Percentiles rank a stretch among this genome's conserved stretches.
Conservation (phyloP, 1,284 basidiomycete species). For the Malassezia japonica region DNA sequence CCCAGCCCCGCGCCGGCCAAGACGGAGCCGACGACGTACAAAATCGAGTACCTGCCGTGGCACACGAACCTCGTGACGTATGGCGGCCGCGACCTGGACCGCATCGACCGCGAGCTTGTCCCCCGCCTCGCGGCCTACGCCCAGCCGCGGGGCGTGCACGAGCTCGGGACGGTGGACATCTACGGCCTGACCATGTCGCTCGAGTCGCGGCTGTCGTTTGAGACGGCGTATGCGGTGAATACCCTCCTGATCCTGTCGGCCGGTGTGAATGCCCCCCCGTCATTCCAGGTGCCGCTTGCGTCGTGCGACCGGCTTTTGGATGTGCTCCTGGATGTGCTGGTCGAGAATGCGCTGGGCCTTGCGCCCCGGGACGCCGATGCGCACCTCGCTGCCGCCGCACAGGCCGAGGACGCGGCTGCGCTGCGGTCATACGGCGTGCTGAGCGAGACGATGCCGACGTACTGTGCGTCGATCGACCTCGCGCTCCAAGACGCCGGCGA, state of each 20-base stretch:
- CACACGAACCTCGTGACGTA: slow-evolving; percentile 66
- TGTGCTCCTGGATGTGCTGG: slow-evolving; percentile 75
- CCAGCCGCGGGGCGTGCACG: slow-evolving; percentile 60
- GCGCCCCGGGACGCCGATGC: slow-evolving; percentile 49
- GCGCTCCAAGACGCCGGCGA: slow-evolving; percentile 38
- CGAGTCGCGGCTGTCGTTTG: slow-evolving; percentile 69
- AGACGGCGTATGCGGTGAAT: slow-evolving; percentile 80
- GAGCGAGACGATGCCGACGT: slow-evolving; percentile 12
- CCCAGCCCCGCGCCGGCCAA: neutral
- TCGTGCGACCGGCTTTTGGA: slow-evolving; percentile 73
- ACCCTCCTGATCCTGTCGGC: slow-evolving; percentile 76
- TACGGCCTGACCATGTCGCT: slow-evolving; percentile 80
- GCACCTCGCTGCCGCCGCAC: neutral
- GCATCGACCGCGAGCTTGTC: slow-evolving; percentile 60
- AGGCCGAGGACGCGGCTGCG: neutral
- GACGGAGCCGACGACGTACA: slow-evolving; percentile 56
- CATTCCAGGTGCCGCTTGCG: slow-evolving; percentile 59
- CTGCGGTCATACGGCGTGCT: neutral
- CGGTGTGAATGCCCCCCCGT: slow-evolving; percentile 52
- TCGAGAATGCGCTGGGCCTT: slow-evolving; percentile 64
- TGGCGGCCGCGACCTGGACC: slow-evolving; percentile 71
- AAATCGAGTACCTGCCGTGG: slow-evolving; percentile 81
- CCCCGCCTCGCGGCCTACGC: slow-evolving; percentile 53
- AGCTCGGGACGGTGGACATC: slow-evolving; percentile 74
- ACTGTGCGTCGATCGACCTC: slow-evolving; percentile 34